These are phyloP conservation scores for Haplographium delicatum DNA, from an alignment of 495 filamentous ascomycete genomes.

Conservation along the genomic window DNA sequence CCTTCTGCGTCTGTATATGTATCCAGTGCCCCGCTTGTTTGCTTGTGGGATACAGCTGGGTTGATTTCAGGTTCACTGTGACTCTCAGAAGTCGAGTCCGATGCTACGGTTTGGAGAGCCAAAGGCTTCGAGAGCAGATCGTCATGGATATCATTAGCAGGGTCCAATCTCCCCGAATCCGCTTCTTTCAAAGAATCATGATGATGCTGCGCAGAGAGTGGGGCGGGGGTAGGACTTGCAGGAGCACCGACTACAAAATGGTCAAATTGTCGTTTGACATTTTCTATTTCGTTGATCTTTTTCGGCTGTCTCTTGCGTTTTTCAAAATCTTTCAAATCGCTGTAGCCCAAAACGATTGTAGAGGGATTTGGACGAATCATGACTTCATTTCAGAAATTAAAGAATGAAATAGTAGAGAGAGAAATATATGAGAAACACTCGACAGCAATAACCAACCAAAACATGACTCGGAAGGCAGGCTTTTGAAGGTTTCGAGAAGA, in stretches of 20 bases:
- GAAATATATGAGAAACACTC: not conserved
- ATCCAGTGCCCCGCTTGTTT: no score
- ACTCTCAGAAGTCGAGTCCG: no score
- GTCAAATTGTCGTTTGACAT: not conserved
- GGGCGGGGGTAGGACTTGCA: not conserved
- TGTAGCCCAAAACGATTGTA: conserved; percentile 44
- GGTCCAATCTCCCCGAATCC: not conserved
- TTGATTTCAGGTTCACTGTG: no score
- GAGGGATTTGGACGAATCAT: conserved; percentile 56
- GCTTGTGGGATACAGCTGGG: no score
- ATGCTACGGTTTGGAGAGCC: not conserved
- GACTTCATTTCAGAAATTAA: not conserved
- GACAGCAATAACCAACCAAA: no score
- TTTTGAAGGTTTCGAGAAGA: no score
- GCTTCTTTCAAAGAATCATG: not conserved
- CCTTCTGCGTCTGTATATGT: no score
- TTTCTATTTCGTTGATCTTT: not conserved
- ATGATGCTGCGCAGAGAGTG: not conserved
- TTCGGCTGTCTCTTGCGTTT: conserved; percentile 33
- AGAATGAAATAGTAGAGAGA: not conserved
- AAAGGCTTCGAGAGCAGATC: not conserved
- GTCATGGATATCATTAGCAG: conserved; percentile 6
- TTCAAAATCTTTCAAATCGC: conserved; percentile 47
- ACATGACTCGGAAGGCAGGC: no score
- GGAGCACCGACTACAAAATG: not conserved